A percentile compares a stretch with the other conserved stretches of the same genome.
Conservation (phyloP, 179 eudicot genomes). For the Gypsophila paniculata region DNA sequence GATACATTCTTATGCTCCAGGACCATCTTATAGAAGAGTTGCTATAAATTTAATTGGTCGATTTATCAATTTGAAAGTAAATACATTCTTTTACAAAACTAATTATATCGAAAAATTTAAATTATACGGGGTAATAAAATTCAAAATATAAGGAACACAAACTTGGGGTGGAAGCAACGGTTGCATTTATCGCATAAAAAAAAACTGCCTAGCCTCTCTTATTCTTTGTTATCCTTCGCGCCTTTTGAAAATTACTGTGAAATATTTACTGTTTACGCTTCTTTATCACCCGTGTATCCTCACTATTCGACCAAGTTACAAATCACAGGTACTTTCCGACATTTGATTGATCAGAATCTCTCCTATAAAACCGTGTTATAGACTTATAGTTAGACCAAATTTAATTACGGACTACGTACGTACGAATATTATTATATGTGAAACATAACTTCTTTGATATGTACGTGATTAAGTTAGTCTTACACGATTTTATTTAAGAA, state of each 20-base stretch:
- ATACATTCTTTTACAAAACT: no score
- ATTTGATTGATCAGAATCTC: no score
- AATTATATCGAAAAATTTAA: no score
- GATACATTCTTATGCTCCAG: no score
- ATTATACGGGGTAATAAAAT: no score
- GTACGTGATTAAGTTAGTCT: not conserved
- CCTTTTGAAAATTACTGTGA: not conserved
- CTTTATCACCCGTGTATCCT: not conserved
- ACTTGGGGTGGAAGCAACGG: not conserved
- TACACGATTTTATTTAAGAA: not conserved
- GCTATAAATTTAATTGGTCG: no score
- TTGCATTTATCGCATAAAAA: not conserved
- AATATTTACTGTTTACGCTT: not conserved
- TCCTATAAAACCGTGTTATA: not conserved
- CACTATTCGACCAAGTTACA: not conserved
- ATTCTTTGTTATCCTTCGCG: not conserved
- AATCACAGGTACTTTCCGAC: not conserved
- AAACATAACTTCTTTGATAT: no score
- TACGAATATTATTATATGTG: no score
- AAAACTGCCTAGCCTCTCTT: not conserved
- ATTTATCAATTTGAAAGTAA: no score
- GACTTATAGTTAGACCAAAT: not conserved
- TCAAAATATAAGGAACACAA: not conserved
- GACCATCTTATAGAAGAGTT: no score
- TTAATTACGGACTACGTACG: not conserved